Base-by-base conservation (phyloP, 129 eudicot genomes). In the Rutidosis leptorrhynchoides region DNA sequence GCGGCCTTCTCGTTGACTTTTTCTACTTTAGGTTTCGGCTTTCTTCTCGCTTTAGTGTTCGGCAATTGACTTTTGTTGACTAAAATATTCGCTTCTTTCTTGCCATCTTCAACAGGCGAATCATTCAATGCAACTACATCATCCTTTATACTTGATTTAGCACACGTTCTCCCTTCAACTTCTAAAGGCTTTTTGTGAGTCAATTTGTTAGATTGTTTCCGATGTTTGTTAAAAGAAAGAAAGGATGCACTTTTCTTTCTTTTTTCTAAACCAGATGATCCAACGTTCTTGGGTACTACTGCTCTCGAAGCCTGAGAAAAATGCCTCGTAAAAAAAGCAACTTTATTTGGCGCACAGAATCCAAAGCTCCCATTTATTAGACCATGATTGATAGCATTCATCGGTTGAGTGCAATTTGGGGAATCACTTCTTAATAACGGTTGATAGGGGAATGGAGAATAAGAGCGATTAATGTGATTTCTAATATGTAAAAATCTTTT, bases 271-370 rank as follows among this genome's bases (percentile, higher is more conserved):
- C 72, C 84, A 32, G 64, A 32, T 2, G 64, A n/a, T n/a, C n/a
- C 69, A 46, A 30, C 49, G 61, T 21, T 69, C 43, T 73, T 79
- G 12, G 71, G 64, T 28, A 59, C n/a, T 26, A 65, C 78, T 14
- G 74, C 79, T 74, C 77, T 64, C 15, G 90, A 21, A 33, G 56
- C 33, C 32, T 68, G 76, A 63, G 84, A 84, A 62, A 81, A 90
- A 29, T 70, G 59, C 73, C 91, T 79, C 69, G 21, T 75, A 29
- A 71, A 22, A 63, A 75, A 12, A 45, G 68, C 64, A 37, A 62
- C 51, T 55, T 49, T 74, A 77, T 60, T 53, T 51, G 73, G 74
- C 25, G 80, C 58, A 52, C 52, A 58, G 7, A 27, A 24, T 61
- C 81, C 78, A 29, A 77, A 71, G 21, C 78, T 53, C 33, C 81